These are phyloP conservation scores for Coemansia sp. DNA, from an alignment of 192 early-diverging fungal species.

Conservation along the genomic window DNA sequence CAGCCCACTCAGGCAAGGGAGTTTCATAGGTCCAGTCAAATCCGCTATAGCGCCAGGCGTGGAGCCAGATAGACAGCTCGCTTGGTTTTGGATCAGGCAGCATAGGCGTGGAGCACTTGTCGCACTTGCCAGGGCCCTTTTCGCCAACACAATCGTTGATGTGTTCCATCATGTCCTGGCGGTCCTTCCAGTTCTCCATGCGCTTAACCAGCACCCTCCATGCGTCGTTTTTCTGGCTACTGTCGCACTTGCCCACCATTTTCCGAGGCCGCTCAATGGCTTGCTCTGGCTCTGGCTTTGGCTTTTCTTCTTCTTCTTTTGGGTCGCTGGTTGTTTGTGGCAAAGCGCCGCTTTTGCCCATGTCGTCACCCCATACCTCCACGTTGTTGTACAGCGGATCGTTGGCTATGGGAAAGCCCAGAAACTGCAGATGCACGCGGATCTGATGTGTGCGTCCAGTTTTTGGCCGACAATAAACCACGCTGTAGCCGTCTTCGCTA, in stretches of 20 bases:
- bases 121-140: conserved; percentile 46
- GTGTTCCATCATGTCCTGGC: conserved; percentile 23
- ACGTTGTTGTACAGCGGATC: conserved; percentile 86
- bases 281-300: conserved; percentile 3
- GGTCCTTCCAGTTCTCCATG: conserved; percentile 43
- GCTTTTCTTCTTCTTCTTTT: not conserved
- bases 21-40: conserved; percentile 79
- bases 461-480: conserved; percentile 77
- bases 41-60: conserved; percentile 81
- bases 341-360: conserved; percentile 56
- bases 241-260: conserved; percentile 22
- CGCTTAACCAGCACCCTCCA: conserved; percentile 26
- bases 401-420: conserved; percentile 92
- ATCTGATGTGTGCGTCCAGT: conserved; percentile 98
- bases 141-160: conserved; percentile 15
- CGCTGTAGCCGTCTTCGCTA: conserved; percentile 66
- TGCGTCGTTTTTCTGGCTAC: conserved; percentile 8
- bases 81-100: conserved; percentile 69
- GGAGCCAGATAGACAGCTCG: conserved; percentile 84
- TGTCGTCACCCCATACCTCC: conserved; percentile 64
- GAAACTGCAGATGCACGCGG: conserved; percentile 89
- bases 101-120: conserved; percentile 58
- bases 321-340: not conserved
- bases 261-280: conserved; percentile 4
- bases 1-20: conserved; percentile 76